These are phyloP conservation scores for Mimosa bimucronata DNA, from an alignment of 306 rosid genomes.

Conservation along the genomic window DNA sequence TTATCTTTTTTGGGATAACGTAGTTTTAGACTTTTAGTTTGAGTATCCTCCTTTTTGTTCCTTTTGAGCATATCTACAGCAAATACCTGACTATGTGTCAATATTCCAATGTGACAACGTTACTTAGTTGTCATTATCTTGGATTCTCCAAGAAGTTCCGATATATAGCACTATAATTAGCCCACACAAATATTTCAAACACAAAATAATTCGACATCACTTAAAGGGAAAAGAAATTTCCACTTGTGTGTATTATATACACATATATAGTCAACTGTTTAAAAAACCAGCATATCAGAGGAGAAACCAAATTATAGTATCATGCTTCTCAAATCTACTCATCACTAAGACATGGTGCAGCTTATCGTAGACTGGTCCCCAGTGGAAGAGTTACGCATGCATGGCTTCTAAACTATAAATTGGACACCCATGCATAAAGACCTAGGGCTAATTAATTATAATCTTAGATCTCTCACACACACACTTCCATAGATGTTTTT, in stretches of 20 bases:
- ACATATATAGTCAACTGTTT: background rate
- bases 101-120: background rate
- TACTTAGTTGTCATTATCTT: slow-evolving; percentile 14
- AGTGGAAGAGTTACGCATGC: slow-evolving; percentile 31
- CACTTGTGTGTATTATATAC: background rate
- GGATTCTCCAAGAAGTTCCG: background rate
- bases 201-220: background rate
- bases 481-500: background rate
- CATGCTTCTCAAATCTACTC: background rate
- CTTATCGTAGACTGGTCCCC: slow-evolving; percentile 8
- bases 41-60: background rate
- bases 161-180: background rate
- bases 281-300: background rate
- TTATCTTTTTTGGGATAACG: slow-evolving; percentile 1
- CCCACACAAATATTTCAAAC: background rate
- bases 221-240: background rate
- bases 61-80: background rate
- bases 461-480: background rate
- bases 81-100: slow-evolving; percentile 15
- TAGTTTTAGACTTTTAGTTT: background rate
- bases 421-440: slow-evolving; percentile 39
- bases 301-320: background rate
- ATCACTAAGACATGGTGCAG: slow-evolving; percentile 16
- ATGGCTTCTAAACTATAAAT: background rate
- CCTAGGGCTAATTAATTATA: background rate